Evolutionary conservation across 2,329 filamentous ascomycete species (phyloP), one percentile per base, ranked within the genome.

Genomic region (Aspergillus pseudotamarii): DNA sequence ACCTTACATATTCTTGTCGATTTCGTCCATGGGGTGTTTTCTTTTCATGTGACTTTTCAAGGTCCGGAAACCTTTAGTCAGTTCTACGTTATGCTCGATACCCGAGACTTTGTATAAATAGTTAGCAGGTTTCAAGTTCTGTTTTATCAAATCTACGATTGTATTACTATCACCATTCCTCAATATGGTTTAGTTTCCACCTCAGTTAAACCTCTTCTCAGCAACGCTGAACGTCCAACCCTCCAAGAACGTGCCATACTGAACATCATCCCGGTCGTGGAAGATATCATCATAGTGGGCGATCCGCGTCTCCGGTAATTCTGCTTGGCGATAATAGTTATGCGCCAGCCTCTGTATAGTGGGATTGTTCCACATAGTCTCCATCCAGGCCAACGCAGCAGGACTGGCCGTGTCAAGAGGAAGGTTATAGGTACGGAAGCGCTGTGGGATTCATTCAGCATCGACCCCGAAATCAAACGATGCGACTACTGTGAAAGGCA

Each of bases 351-450:
- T 50, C 57, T 66, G 68, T 19, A 76, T 65, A 3, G 58, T 57
- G 2, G 72, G 69, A 63, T 75, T 72, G 58, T 66, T 73, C 75
- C 75, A 76, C 75, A 77, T 76, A 8, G 58, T 72, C 51, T 66
- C 70, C 69, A 77, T 76, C 75, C 74, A 77, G 4, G 62, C 59
- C 41, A 77, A 50, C 2, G 66, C 73, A 50, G 75, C 72, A 1
- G 63, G 57, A 9, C 63, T 71, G 11, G 74, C 75, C 6, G 61
- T 58, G 32, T 70, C 65, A 11, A 77, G 59, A 1, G 72, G 71
- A 26, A 76, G 68, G 28, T 70, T 68, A 51, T 77, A 77, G 1
- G 72, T 68, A 14, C 75, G 75, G 65, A 77, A 72, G 36, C 75
- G 73, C 75, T 77, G 51, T 9, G 41, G 51, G 1, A 45, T 57